Base-by-base conservation (phyloP, 2,329 filamentous ascomycete species). In the Fusarium dlaminii region DNA sequence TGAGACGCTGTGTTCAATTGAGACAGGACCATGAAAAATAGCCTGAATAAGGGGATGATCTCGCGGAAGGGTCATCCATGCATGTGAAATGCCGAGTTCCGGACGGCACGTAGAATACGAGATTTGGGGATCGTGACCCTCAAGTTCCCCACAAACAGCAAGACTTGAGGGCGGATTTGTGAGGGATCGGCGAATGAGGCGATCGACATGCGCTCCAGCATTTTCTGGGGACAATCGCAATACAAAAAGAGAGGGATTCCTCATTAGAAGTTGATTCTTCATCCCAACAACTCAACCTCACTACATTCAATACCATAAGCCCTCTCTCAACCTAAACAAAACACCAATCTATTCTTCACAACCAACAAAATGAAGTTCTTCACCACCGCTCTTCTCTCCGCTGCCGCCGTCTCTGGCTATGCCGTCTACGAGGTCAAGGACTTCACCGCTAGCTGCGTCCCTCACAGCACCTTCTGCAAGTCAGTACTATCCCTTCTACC, bases 301-400 rank as follows among this genome's bases (percentile, higher is more conserved):
- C 45, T 22, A 12, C 18, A 24, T 11, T 10, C 11, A 29, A 39
- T 4, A n/a, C 24, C 10, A 4, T 5, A 29, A n/a, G 6, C 22
- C 32, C 14, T 22, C 10, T 58, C 54, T 58, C 18, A 42, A 43
- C 29, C 24, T n/a, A 13, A 24, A 59, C 27, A n/a, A 27, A 51
- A 45, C 14, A 43, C 13, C 24, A 43, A n/a, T 20, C 10, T 34
- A 20, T 52, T 14, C 20, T 59, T 22, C 20, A 32, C 6, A 48
- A 75, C 48, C 49, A 29, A 7, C 45, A 74, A 70, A 36, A 74
- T 75, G 72, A 74, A 74, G 72, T 73, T 74, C 58, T 69, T 66
- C 55, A 49, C 54, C 17, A 34, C 72, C 4, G 58, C 72, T 45
- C 34, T 74, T 27, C 15, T 75, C 49, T 46, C 70, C 10, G 66